These are phyloP conservation scores for Parasitella parasitica DNA, from an alignment of 371 early-diverging fungal genomes.

Conservation along the genomic window DNA sequence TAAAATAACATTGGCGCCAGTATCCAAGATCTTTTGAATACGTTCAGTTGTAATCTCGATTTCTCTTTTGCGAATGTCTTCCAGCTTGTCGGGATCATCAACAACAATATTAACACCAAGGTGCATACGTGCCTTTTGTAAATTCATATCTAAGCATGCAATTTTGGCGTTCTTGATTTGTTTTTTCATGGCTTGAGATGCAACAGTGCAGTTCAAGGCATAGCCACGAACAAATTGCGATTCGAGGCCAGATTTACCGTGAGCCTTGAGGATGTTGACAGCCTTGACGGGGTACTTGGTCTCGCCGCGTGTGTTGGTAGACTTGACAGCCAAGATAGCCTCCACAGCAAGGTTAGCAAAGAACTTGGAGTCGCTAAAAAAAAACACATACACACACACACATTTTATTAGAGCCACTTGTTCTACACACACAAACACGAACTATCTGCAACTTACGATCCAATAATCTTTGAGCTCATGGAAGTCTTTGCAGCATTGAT, in stretches of 20 bases:
- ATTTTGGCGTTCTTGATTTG: conserved; percentile 92
- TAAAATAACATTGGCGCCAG: conserved; percentile 98
- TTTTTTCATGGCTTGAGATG: conserved; percentile 96
- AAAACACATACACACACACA: too few species aligned
- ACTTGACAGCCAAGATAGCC: conserved; percentile 93
- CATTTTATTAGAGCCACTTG: too few species aligned
- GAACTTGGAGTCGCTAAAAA: conserved; percentile 83
- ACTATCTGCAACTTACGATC: conserved; percentile 55
- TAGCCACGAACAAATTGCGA: conserved; percentile 94
- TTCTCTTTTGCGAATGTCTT: conserved; percentile 97
- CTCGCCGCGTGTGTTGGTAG: conserved; percentile 83
- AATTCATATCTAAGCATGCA: conserved; percentile 99
- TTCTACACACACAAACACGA: background rate
- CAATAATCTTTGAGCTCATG: conserved; percentile 99
- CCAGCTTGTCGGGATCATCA: conserved; percentile 97
- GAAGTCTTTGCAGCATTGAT: conserved; percentile 98
- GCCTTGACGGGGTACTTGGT: conserved; percentile 96
- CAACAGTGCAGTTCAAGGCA: conserved; percentile 98
- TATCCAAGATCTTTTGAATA: conserved; percentile 92
- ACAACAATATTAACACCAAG: conserved; percentile 97
- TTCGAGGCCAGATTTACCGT: conserved; percentile 96
- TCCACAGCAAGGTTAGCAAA: conserved; percentile 98
- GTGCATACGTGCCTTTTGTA: conserved; percentile 99
- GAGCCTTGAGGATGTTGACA: conserved; percentile 98
- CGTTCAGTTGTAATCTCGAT: conserved; percentile 96